Base-by-base conservation (phyloP, 306 rosid genomes). In the Comarum palustre region DNA sequence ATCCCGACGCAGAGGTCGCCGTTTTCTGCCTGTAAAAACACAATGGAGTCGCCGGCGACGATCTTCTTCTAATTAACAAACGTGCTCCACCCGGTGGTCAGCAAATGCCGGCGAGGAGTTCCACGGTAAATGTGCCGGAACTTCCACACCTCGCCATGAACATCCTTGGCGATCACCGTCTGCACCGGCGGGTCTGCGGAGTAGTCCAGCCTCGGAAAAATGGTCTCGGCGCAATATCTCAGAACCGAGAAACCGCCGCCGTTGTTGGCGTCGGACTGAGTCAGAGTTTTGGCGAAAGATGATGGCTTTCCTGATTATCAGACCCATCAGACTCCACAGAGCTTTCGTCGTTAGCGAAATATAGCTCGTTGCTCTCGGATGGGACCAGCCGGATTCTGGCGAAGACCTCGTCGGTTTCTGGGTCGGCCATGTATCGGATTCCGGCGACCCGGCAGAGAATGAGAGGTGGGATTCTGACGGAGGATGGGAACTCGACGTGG, bases 231-330 rank as follows among this genome's bases (percentile, higher is more conserved):
- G 29, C 99, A 94, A 82, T 94, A 94, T 71, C 99, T 79, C 0
- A 97, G 99, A 59, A 94, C 99, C 0, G 99, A 94, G 73, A 94
- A 94, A 0, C 99, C 99, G 12, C 99, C 99, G 38, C 99, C 99
- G 68, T 94, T 94, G 84, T 94, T 94, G 20, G 99, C 97, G 62
- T 94, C 99, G 4, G 99, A 94, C 75, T 91, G 99, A 17, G 99
- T 94, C 25, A 94, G 77, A 31, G 99, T 94, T 84, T 94, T 94
- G 0, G 99, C 96, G 54, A 94, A 94, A 31, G 96, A 91, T 1
- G 93, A 86, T 0, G 96, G 96, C 74, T 94, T 39, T 91, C 97
- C 2, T 85, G 68, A 80, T 66, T 81, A 62, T 85, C 91, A 0
- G 86, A 69, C 38, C 66, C 84, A 68, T 73, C 77, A 17, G 51